phyloP scores from a whole-genome alignment of 208 protist species.

The Leptomonas pyrrhocoris region DNA sequence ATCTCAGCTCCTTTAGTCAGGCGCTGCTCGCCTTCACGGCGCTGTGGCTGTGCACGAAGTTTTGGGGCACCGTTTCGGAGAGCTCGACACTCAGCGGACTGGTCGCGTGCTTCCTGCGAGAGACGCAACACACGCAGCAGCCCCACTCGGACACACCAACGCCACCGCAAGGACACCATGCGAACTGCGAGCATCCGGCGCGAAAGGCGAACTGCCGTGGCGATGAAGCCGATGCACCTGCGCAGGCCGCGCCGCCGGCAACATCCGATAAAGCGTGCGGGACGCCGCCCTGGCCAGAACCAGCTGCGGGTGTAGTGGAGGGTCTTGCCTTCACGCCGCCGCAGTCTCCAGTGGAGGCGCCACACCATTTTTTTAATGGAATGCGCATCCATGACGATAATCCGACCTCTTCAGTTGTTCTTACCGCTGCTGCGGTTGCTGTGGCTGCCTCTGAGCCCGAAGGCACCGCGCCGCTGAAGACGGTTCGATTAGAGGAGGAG shows the following conservation, averaged over 20 bases:
- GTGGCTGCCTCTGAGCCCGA: too few relatives aligned
- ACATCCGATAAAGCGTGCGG: too few relatives aligned
- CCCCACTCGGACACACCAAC: too few relatives aligned
- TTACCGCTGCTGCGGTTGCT: not conserved
- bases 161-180: not conserved
- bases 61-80: constrained; percentile 15
- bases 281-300: too few relatives aligned
- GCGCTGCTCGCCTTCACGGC: constrained; percentile 20
- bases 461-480: too few relatives aligned
- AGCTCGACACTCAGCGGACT: constrained; percentile 7
- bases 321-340: not conserved
- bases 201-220: too few relatives aligned
- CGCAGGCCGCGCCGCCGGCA: too few relatives aligned
- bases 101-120: not conserved
- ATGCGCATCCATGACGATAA: too few relatives aligned
- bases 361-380: not conserved
- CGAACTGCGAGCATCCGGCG: too few relatives aligned
- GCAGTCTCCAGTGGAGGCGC: not conserved
- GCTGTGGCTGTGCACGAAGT: constrained; percentile 29
- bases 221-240: too few relatives aligned
- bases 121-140: not conserved
- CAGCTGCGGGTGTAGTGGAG: not conserved
- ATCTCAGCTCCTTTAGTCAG: not conserved
- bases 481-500: too few relatives aligned
- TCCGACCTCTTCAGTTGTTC: too few relatives aligned